Base-by-base conservation (phyloP, 345 rosid genomes). In the Gossypium bickii region DNA sequence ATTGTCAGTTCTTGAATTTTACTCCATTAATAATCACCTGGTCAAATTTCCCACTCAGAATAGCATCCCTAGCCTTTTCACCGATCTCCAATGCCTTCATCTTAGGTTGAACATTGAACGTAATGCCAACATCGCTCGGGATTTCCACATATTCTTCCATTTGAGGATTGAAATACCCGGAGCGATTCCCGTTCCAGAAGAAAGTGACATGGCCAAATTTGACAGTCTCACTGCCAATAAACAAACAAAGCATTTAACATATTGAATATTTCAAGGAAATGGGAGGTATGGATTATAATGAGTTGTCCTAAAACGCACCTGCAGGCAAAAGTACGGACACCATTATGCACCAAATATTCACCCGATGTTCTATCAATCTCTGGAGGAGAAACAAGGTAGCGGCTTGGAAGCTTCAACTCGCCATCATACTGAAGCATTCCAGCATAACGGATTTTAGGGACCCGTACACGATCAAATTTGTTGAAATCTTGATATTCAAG, bases 381-480 rank as follows among this genome's bases (percentile, higher is more conserved):
- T 52, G 99, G 98, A 53, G 99, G 99, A 82, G 98, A 88, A 56
- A 95, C 98, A 67, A 95, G 97, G 86, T 93, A 95, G 52, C 72
- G 85, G 78, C 74, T 86, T 1, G 99, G 98, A 55, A 95, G 90
- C 89, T 90, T 86, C 84, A 95, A 82, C 81, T 95, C 98, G 2
- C 99, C 99, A 83, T 95, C 98, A 41, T 95, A 95, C 73, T 95
- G 89, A 82, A 95, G 99, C 99, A 95, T 93, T 73, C 99, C 99
- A 80, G 99, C 93, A 72, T 93, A 95, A 74, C 80, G 86, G 24
- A 95, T 89, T 85, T 90, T 93, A 2, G 99, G 99, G 77, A 87
- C 48, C 57, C 99, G 80, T n/a, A 93, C 93, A 20, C 99, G 88
- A 79, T 95, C 99, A 74, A 95, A 93, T 71, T 87, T 88, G 88